Conservation (phyloP, 768 basidiomycete species). For the Cytidiella melzeri region DNA sequence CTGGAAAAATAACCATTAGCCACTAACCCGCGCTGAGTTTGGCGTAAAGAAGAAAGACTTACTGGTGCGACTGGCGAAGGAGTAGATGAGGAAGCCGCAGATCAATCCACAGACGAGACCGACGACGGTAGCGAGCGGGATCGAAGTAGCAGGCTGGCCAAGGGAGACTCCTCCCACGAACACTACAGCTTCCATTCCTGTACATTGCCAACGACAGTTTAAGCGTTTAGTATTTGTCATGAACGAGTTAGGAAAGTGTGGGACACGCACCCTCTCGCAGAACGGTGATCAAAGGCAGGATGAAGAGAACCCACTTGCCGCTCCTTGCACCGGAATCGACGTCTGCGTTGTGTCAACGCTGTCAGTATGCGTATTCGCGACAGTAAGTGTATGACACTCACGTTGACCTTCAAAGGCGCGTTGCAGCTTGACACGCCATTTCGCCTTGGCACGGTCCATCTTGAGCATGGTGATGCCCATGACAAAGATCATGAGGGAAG, state of each 20-base stretch:
- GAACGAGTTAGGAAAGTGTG: not conserved
- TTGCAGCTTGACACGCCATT: slow-evolving; percentile 88
- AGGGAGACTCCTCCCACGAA: slow-evolving; percentile 94
- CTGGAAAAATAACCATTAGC: slow-evolving; percentile 27
- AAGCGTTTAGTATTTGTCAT: not conserved
- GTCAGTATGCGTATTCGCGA: not conserved
- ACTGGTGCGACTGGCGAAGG: slow-evolving; percentile 72
- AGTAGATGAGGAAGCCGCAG: slow-evolving; percentile 73
- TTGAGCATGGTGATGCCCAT: slow-evolving; percentile 96
- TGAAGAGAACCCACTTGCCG: slow-evolving; percentile 83
- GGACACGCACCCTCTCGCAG: slow-evolving; percentile 69
- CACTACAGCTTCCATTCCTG: slow-evolving; percentile 83
- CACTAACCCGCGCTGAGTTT: slow-evolving; percentile 4
- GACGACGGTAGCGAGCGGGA: slow-evolving; percentile 85
- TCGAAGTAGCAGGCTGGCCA: slow-evolving; percentile 71
- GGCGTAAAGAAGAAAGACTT: slow-evolving; percentile 21
- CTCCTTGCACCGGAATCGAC: slow-evolving; percentile 44
- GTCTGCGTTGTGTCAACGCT: slow-evolving; percentile 21
- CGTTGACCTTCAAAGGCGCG: slow-evolving; percentile 63
- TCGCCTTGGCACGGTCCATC: slow-evolving; percentile 89
- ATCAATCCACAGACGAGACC: slow-evolving; percentile 75
- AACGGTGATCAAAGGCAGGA: slow-evolving; percentile 88
- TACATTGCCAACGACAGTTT: not conserved
- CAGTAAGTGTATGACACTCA: slow-evolving; percentile 23
- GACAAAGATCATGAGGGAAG: slow-evolving; percentile 77